These are phyloP conservation scores for Cyberlindnera mrakii DNA, from an alignment of 805 yeast genomes.

Conservation along the genomic window DNA sequence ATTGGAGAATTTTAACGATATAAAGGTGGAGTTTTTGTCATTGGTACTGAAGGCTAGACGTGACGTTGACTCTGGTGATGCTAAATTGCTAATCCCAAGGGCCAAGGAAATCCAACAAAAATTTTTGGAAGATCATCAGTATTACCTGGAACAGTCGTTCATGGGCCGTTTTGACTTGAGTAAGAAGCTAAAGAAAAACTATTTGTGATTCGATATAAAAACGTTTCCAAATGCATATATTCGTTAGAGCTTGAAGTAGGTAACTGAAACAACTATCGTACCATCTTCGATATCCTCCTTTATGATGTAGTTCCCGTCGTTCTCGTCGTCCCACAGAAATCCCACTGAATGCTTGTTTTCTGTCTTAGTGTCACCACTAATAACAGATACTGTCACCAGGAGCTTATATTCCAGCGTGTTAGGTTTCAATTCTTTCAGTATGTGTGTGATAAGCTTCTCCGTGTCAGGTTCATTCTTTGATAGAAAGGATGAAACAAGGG, in stretches of 20 bases:
- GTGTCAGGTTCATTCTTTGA: constrained; percentile 1
- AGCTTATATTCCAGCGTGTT: constrained; percentile 7
- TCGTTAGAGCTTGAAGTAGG: constrained; percentile 6
- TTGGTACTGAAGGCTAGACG: constrained; percentile 47
- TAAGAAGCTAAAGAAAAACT: constrained; percentile 11
- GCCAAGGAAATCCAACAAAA: constrained; percentile 8
- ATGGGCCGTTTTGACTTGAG: constrained; percentile 13
- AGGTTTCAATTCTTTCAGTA: constrained; percentile 2
- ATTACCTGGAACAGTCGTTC: constrained; percentile 7
- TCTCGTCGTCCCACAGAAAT: constrained; percentile 8
- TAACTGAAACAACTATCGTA: constrained; percentile 5
- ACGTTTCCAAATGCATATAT: not conserved
- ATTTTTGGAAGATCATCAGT: constrained; percentile 6
- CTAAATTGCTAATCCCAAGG: constrained; percentile 10
- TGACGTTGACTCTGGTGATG: constrained; percentile 25
- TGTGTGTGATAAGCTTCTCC: constrained; percentile 2
- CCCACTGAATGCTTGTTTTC: constrained; percentile 5
- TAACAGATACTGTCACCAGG: constrained; percentile 1
- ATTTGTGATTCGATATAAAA: constrained; percentile 2
- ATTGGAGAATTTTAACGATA: constrained; percentile 64
- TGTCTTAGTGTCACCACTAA: not conserved
- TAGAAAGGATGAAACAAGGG: constrained; percentile 1
- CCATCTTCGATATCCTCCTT: constrained; percentile 1
- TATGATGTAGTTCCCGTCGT: constrained; percentile 9
- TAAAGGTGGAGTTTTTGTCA: constrained; percentile 65